phyloP scores from a whole-genome alignment of 805 yeast species.

The Starmera quercuum region DNA sequence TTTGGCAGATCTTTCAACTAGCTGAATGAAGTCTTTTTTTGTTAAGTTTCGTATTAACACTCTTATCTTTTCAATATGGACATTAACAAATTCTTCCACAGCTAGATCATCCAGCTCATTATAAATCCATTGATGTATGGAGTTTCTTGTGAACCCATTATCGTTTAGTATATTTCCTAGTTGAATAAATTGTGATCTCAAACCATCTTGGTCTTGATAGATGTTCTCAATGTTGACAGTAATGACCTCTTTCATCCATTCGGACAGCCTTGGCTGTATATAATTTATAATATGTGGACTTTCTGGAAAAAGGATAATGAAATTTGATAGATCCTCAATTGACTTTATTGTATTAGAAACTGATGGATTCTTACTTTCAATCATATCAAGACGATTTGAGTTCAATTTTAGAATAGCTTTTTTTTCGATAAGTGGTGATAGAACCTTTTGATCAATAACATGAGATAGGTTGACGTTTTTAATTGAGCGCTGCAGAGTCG shows the following conservation, averaged over 20 bases:
- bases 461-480: slow-evolving; percentile 9
- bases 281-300: slow-evolving; percentile 10
- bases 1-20: too few relatives aligned
- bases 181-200: slow-evolving; percentile 7
- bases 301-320: background rate
- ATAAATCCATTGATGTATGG: slow-evolving; percentile 16
- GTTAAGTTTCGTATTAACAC: background rate
- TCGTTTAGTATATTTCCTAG: slow-evolving; percentile 11
- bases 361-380: background rate
- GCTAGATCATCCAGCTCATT: slow-evolving; percentile 13
- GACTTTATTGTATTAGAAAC: slow-evolving; percentile 2
- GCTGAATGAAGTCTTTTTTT: background rate
- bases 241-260: slow-evolving; percentile 13
- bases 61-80: slow-evolving; percentile 13
- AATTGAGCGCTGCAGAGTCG: slow-evolving; percentile 2
- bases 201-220: slow-evolving; percentile 3
- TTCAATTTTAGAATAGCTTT: slow-evolving; percentile 1
- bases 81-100: slow-evolving; percentile 13
- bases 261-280: slow-evolving; percentile 13
- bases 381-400: slow-evolving; percentile 3
- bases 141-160: slow-evolving; percentile 11
- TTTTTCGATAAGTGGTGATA: slow-evolving; percentile 6
- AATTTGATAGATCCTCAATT: background rate
- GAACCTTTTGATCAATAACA: slow-evolving; percentile 9
- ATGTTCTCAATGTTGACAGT: slow-evolving; percentile 11